Evolutionary conservation across 352 stramenopile genomes (phyloP).

Genomic region (Phytophthora kernoviae): DNA sequence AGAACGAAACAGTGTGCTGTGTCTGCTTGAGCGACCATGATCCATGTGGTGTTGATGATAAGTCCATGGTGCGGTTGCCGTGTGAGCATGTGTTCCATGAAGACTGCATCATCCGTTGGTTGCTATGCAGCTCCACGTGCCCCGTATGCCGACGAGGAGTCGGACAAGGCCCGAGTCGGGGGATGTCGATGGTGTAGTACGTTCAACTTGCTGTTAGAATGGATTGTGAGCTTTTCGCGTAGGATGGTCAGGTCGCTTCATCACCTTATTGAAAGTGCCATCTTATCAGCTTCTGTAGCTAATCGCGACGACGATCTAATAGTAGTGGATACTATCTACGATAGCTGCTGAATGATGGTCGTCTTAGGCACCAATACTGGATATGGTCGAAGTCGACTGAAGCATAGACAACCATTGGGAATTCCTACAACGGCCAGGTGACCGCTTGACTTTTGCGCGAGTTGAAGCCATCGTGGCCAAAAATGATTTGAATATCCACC

Average conservation of each 20-base stretch:
- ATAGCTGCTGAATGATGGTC: no score
- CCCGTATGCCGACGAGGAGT: constrained; percentile 46
- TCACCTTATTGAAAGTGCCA: background rate
- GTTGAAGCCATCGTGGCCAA: constrained; percentile 1
- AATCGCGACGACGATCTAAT: no score
- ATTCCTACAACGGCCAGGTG: no score
- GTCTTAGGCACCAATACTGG: no score
- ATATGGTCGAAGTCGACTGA: background rate
- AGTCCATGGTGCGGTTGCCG: constrained; percentile 41
- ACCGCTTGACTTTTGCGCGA: background rate
- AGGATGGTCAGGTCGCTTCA: constrained; percentile 3
- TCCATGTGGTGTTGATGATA: constrained; percentile 1
- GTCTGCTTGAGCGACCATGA: constrained; percentile 27
- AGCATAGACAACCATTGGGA: no score
- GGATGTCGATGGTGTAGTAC: constrained; percentile 16
- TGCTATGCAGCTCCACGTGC: constrained; percentile 53
- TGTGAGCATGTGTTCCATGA: constrained; percentile 64
- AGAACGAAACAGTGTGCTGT: constrained; percentile 11
- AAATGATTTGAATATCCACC: background rate
- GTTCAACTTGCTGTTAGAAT: background rate
- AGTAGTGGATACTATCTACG: no score
- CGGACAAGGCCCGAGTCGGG: constrained; percentile 11
- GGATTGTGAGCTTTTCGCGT: background rate
- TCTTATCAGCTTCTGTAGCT: no score
- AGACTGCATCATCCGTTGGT: constrained; percentile 65